Evolutionary conservation across 2,329 filamentous ascomycete genomes (phyloP).

Genomic region (Ambrosiella cleistominuta): DNA sequence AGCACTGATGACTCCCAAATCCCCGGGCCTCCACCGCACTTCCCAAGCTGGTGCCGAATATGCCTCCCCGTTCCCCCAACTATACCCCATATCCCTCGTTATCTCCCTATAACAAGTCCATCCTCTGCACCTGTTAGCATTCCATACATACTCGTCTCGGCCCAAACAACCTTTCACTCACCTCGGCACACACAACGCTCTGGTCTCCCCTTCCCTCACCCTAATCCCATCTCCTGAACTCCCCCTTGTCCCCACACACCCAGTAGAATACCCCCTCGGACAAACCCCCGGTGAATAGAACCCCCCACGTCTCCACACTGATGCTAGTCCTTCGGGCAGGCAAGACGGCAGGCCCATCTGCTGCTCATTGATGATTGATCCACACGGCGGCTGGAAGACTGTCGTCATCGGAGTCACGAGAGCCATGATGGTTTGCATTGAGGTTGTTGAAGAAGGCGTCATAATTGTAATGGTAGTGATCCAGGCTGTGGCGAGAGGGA

Average conservation of each 20-base stretch:
- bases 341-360: slow-evolving; percentile 8
- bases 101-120: slow-evolving; percentile 12
- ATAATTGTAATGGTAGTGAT: slow-evolving; percentile 5
- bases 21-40: slow-evolving; percentile 17
- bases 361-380: slow-evolving; percentile 1
- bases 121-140: background rate
- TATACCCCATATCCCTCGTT: slow-evolving; percentile 16
- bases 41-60: slow-evolving; percentile 19
- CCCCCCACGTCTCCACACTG: slow-evolving; percentile 16
- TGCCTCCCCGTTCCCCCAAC: slow-evolving; percentile 14
- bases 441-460: background rate
- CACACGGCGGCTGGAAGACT: slow-evolving; percentile 9
- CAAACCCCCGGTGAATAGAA: slow-evolving; percentile 20
- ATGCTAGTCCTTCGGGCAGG: slow-evolving; percentile 8
- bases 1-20: slow-evolving; percentile 8
- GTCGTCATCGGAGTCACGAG: slow-evolving; percentile 8
- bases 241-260: slow-evolving; percentile 16
- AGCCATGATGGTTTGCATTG: background rate
- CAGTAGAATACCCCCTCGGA: slow-evolving; percentile 17
- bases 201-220: slow-evolving; percentile 16
- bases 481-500: background rate
- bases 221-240: slow-evolving; percentile 14
- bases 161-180: slow-evolving; percentile 9
- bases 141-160: background rate
- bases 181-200: slow-evolving; percentile 17